Conservation (phyloP, 768 basidiomycete species). For the Coprinellus aureogranulatus region DNA sequence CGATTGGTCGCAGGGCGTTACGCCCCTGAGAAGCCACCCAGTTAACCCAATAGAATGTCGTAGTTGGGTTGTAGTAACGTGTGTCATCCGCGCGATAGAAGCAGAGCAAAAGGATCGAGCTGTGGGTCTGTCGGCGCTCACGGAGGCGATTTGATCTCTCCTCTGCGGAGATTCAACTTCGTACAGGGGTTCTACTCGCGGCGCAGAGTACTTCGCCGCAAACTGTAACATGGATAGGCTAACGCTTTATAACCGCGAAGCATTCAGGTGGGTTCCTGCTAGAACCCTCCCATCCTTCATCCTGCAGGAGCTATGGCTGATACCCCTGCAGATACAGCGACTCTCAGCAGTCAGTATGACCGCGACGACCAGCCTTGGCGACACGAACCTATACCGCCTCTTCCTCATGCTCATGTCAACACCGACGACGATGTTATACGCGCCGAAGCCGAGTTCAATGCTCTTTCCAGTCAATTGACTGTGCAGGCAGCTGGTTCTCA, state of each 20-base stretch:
- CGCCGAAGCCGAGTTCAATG: conserved; percentile 26
- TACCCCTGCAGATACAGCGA: conserved; percentile 28
- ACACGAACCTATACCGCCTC: neutral
- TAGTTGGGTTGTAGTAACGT: neutral
- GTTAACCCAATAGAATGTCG: no score
- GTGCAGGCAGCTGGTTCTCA: neutral
- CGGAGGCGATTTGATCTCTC: neutral
- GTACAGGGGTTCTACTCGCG: neutral
- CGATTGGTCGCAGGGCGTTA: no score
- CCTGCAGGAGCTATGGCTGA: conserved; percentile 21
- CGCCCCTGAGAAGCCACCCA: no score
- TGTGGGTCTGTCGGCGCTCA: neutral
- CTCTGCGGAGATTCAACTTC: neutral
- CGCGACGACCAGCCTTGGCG: neutral
- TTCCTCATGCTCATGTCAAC: neutral
- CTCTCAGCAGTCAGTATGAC: conserved; percentile 24
- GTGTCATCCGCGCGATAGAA: neutral
- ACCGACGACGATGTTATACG: conserved; percentile 11
- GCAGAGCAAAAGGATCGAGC: neutral
- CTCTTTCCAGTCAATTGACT: conserved; percentile 7
- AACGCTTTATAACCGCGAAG: neutral
- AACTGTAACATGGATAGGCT: neutral
- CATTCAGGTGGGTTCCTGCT: neutral
- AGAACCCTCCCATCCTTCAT: neutral
- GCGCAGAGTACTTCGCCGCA: neutral